Evolutionary conservation across 2,329 filamentous ascomycete species (phyloP).

Genomic region (Fusarium euwallaceae): DNA sequence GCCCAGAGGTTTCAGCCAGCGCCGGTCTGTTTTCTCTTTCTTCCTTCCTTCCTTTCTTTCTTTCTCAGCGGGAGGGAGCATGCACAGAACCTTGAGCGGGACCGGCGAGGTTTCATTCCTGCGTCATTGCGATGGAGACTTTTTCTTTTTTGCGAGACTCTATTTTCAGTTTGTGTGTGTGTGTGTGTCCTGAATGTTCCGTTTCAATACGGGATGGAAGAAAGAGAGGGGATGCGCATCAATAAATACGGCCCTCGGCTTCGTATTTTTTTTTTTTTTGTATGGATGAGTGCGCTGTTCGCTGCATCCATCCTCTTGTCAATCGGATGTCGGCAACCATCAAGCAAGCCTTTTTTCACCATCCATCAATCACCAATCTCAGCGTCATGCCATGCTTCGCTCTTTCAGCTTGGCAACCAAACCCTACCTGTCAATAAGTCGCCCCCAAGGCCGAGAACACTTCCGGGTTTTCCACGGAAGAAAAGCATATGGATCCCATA

Average conservation of each 20-base stretch:
- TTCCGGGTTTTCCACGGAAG: conserved; percentile 11
- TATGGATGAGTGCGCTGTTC: background rate
- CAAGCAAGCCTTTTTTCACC: background rate
- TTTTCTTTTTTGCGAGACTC: conserved; percentile 2
- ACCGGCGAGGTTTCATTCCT: conserved; percentile 40
- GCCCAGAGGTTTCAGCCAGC: conserved; percentile 33
- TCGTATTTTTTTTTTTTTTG: background rate
- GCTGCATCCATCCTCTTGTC: background rate
- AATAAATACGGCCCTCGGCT: background rate
- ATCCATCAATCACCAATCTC: conserved; percentile 5
- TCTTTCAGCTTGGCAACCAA: conserved; percentile 32
- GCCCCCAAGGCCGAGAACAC: conserved; percentile 15
- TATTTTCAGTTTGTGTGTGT: conserved; percentile 18
- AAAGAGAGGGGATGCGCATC: conserved; percentile 1
- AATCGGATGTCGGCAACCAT: background rate
- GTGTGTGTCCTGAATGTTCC: background rate
- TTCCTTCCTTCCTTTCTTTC: background rate
- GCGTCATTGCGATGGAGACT: conserved; percentile 37
- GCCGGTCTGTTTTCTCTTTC: background rate
- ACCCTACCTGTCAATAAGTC: conserved; percentile 12
- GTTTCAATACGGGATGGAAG: conserved; percentile 14
- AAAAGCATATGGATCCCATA: background rate
- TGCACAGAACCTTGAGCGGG: conserved; percentile 32
- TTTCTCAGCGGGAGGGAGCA: background rate
- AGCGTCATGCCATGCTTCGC: conserved; percentile 15